Evolutionary conservation across 2,329 filamentous ascomycete species (phyloP).

Genomic region (Cordyceps fumosorosea): DNA sequence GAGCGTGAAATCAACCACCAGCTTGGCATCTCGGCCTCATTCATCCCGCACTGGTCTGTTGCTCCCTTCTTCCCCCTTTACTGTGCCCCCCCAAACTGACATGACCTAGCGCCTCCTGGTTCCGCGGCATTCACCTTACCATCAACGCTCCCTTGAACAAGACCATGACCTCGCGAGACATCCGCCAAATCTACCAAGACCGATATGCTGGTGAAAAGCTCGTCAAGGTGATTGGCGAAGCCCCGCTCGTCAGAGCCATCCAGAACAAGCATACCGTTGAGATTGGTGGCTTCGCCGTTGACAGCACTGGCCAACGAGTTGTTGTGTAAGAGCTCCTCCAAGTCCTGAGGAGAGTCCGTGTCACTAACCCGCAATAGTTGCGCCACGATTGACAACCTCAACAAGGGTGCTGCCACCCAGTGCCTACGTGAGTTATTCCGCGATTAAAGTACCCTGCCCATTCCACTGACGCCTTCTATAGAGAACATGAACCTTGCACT

Average conservation of each 20-base stretch:
- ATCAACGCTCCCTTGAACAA: slow-evolving; percentile 84
- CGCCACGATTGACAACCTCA: slow-evolving; percentile 85
- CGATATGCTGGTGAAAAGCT: slow-evolving; percentile 93
- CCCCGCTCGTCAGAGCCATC: slow-evolving; percentile 79
- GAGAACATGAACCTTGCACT: slow-evolving; percentile 14
- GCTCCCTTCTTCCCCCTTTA: not conserved
- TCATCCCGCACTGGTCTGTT: slow-evolving; percentile 68
- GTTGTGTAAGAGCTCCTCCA: slow-evolving; percentile 49
- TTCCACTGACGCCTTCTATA: not conserved
- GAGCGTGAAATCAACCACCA: slow-evolving; percentile 83
- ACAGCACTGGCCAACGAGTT: slow-evolving; percentile 80
- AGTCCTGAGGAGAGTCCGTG: not conserved
- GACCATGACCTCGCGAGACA: slow-evolving; percentile 83
- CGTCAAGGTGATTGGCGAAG: slow-evolving; percentile 84
- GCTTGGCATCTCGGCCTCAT: slow-evolving; percentile 67
- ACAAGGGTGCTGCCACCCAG: slow-evolving; percentile 90
- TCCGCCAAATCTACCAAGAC: slow-evolving; percentile 92
- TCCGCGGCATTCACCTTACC: slow-evolving; percentile 89
- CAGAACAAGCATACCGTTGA: slow-evolving; percentile 81
- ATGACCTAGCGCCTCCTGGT: slow-evolving; percentile 64
- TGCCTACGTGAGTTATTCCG: slow-evolving; percentile 66
- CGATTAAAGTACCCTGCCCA: not conserved
- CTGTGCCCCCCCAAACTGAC: not conserved
- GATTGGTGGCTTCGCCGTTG: slow-evolving; percentile 92
- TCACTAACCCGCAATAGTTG: slow-evolving; percentile 36